A percentile compares a stretch with the other conserved stretches of the same genome.
These are phyloP conservation scores for Phytophthora cryptogea DNA, from an alignment of 352 stramenopile genomes.

Conservation along the genomic window DNA sequence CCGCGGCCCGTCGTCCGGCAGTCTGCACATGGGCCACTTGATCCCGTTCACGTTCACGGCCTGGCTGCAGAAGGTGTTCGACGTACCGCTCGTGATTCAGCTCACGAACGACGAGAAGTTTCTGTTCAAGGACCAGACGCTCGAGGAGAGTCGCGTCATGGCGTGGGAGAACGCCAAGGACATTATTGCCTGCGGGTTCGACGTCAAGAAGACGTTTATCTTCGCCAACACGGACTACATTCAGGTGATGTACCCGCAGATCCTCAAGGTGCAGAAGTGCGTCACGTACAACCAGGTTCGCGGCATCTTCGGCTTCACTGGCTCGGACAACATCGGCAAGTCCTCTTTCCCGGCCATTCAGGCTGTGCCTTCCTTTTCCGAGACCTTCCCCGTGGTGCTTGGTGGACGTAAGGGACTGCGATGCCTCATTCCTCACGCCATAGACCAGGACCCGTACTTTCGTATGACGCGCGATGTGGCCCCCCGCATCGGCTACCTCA, in stretches of 20 bases:
- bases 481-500: slow-evolving; percentile 95
- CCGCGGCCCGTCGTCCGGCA: slow-evolving; percentile 95
- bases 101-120: slow-evolving; percentile 99
- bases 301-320: slow-evolving; percentile 99
- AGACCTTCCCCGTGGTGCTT: slow-evolving; percentile 95
- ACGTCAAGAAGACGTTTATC: slow-evolving; percentile 99
- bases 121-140: slow-evolving; percentile 97
- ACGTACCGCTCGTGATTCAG: slow-evolving; percentile 99
- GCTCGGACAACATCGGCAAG: slow-evolving; percentile 98
- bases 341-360: slow-evolving; percentile 99
- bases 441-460: slow-evolving; percentile 99
- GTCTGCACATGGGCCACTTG: slow-evolving; percentile 99
- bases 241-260: slow-evolving; percentile 98
- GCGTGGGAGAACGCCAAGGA: slow-evolving; percentile 99
- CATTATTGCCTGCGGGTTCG: slow-evolving; percentile 99
- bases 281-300: slow-evolving; percentile 98
- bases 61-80: slow-evolving; percentile 98
- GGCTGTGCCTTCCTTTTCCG: slow-evolving; percentile 97
- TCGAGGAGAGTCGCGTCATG: slow-evolving; percentile 90
- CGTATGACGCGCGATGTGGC: slow-evolving; percentile 99
- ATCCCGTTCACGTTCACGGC: slow-evolving; percentile 99
- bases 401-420: slow-evolving; percentile 87
- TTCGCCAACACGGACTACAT: slow-evolving; percentile 99
- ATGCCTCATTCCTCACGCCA: slow-evolving; percentile 99
- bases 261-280: slow-evolving; percentile 99